A percentile compares a stretch with the other conserved stretches of the same genome.
phyloP scores from a whole-genome alignment of 257 asterid genomes.

The Cinchona pubescens region DNA sequence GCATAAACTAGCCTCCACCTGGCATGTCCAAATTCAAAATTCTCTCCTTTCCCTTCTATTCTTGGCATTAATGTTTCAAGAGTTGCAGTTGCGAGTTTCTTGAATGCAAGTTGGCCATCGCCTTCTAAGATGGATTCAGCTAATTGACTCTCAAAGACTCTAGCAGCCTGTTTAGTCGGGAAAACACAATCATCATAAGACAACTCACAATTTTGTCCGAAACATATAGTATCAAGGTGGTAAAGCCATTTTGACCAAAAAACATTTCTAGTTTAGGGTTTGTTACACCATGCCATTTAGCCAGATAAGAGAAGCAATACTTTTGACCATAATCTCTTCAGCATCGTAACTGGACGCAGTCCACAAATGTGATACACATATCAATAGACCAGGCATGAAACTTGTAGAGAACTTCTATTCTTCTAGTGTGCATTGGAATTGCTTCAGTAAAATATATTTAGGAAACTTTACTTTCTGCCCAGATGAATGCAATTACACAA shows the following conservation, averaged over 20 bases:
- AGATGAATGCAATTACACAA: neutral
- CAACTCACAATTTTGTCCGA: neutral
- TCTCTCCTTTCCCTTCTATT: constrained; percentile 98
- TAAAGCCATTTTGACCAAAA: neutral
- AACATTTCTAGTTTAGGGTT: neutral
- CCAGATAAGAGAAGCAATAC: neutral
- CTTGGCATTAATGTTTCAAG: constrained; percentile 94
- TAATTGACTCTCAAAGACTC: constrained; percentile 94
- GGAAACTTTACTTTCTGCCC: too few relatives aligned
- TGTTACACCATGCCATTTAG: neutral
- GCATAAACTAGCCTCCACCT: constrained; percentile 99
- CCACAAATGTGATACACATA: neutral
- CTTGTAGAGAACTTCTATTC: neutral
- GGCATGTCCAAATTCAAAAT: constrained; percentile 98
- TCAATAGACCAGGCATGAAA: neutral
- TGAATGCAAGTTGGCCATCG: constrained; percentile 97
- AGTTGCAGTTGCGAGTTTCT: constrained; percentile 98
- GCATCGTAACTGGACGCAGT: neutral
- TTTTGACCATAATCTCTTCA: neutral
- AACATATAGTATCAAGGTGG: constrained; percentile 1
- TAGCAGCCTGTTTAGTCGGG: constrained; percentile 70
- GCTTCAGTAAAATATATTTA: neutral
- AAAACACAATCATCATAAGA: constrained; percentile 5
- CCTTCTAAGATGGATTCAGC: constrained; percentile 98
- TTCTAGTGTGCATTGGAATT: neutral